A percentile compares a stretch with the other conserved stretches of the same genome.
phyloP scores from a whole-genome alignment of 2,329 filamentous ascomycete species.

The Diplodia scrobiculata region DNA sequence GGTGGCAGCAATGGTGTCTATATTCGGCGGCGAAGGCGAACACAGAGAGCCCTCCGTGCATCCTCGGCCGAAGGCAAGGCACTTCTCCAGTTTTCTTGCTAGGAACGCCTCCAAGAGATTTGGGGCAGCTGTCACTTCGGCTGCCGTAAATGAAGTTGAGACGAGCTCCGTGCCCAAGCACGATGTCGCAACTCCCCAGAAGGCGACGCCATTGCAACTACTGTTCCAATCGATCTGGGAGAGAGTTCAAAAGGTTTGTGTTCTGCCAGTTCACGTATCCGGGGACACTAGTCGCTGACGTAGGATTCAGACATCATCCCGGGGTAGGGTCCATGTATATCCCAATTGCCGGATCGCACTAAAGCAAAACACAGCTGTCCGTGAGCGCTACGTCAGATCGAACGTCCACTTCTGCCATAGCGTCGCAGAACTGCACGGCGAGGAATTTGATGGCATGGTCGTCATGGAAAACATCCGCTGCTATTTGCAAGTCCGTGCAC shows the following conservation, averaged over 20 bases:
- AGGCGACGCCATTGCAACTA: slow-evolving; percentile 6
- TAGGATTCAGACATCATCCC: slow-evolving; percentile 2
- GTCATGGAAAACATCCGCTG: slow-evolving; percentile 29
- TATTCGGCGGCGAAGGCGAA: slow-evolving; percentile 1
- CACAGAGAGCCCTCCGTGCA: not conserved
- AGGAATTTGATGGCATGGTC: slow-evolving; percentile 29
- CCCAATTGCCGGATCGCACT: not conserved
- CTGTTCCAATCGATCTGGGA: slow-evolving; percentile 25
- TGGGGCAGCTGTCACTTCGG: not conserved
- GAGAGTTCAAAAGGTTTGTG: slow-evolving; percentile 11
- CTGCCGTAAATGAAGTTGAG: not conserved
- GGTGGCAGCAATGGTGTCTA: slow-evolving; percentile 22
- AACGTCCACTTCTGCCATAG: slow-evolving; percentile 28
- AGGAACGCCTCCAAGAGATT: slow-evolving; percentile 14
- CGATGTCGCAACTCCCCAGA: not conserved
- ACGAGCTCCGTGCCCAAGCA: not conserved
- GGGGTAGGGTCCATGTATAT: not conserved
- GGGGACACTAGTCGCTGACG: not conserved
- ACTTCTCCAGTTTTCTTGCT: slow-evolving; percentile 7
- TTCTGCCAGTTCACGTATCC: not conserved
- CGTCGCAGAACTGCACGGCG: slow-evolving; percentile 26
- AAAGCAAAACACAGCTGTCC: slow-evolving; percentile 10
- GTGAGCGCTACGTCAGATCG: slow-evolving; percentile 25
- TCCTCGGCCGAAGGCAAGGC: slow-evolving; percentile 11
- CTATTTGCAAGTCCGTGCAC: slow-evolving; percentile 28